Conservation (phyloP, 2,329 filamentous ascomycete genomes). For the Fusarium devonianum region DNA sequence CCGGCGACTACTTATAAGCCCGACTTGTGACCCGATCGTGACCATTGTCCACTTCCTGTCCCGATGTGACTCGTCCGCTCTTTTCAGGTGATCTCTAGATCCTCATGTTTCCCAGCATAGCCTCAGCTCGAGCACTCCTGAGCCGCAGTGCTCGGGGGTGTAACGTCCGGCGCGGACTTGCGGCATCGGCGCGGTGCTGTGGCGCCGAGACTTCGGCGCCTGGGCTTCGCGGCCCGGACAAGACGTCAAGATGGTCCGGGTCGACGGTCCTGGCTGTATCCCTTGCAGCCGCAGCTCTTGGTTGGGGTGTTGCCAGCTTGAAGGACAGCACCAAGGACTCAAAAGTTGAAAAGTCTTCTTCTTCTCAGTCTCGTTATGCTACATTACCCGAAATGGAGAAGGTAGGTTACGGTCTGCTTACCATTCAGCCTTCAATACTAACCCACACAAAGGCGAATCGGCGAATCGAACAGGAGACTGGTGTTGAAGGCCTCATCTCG, state of each 20-base stretch:
- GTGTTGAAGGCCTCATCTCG: slow-evolving; percentile 64
- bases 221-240: slow-evolving; percentile 6
- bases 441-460: slow-evolving; percentile 56
- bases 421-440: slow-evolving; percentile 2
- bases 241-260: slow-evolving; percentile 39
- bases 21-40: slow-evolving; percentile 24
- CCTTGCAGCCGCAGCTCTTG: slow-evolving; percentile 49
- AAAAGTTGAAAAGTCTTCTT: slow-evolving; percentile 29
- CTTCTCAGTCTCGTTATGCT: slow-evolving; percentile 49
- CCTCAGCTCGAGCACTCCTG: slow-evolving; percentile 27
- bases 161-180: slow-evolving; percentile 22
- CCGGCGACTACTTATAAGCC: slow-evolving; percentile 25
- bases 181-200: slow-evolving; percentile 13
- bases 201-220: slow-evolving; percentile 11
- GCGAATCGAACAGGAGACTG: slow-evolving; percentile 60
- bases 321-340: slow-evolving; percentile 17
- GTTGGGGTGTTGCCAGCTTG: slow-evolving; percentile 51
- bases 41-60: slow-evolving; percentile 13
- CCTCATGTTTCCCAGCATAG: slow-evolving; percentile 29
- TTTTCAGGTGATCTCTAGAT: neutral
- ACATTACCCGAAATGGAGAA: slow-evolving; percentile 53
- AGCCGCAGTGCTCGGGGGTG: slow-evolving; percentile 22
- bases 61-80: neutral
- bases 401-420: slow-evolving; percentile 39
- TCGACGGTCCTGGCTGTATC: slow-evolving; percentile 49